Evolutionary conservation across 441 rosid genomes (phyloP).

Genomic region (Eutrema salsugineum): DNA sequence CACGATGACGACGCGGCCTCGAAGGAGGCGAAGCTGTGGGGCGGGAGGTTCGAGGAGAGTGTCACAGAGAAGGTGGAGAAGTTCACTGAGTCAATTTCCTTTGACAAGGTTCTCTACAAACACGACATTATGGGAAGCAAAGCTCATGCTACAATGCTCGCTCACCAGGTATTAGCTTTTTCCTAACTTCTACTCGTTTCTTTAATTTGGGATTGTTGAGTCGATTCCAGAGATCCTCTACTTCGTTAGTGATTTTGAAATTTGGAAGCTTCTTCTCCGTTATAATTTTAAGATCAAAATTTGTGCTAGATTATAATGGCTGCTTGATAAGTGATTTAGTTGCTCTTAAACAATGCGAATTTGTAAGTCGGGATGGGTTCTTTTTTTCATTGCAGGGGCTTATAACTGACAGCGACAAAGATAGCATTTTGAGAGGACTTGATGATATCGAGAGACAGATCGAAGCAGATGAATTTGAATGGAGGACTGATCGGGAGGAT

Average conservation of each 20-base stretch:
- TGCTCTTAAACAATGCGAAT: not conserved
- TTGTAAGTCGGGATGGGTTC: not conserved
- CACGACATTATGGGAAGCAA: conserved; percentile 92
- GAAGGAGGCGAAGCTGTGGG: conserved; percentile 90
- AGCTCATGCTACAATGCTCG: conserved; percentile 97
- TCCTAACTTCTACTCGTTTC: not conserved
- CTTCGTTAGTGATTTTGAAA: not conserved
- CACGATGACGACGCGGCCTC: conserved; percentile 32
- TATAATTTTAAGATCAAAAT: not conserved
- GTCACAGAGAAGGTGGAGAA: conserved; percentile 82
- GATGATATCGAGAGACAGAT: conserved; percentile 66
- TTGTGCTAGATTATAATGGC: not conserved
- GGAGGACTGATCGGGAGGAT: conserved; percentile 96
- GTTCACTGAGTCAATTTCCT: conserved; percentile 91
- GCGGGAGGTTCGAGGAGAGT: conserved; percentile 91
- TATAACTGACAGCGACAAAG: conserved; percentile 57
- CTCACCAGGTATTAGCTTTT: conserved; percentile 50
- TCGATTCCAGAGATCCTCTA: not conserved
- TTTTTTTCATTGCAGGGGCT: conserved; percentile 47
- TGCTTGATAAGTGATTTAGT: not conserved
- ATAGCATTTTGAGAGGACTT: conserved; percentile 66
- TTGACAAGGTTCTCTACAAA: conserved; percentile 78
- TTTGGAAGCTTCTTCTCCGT: not conserved
- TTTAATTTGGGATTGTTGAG: not conserved
- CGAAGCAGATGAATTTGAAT: conserved; percentile 59